Percentiles rank a stretch among this genome's conserved stretches.
phyloP scores from a whole-genome alignment of 2,329 filamentous ascomycete genomes.

The Fulvia fulva region DNA sequence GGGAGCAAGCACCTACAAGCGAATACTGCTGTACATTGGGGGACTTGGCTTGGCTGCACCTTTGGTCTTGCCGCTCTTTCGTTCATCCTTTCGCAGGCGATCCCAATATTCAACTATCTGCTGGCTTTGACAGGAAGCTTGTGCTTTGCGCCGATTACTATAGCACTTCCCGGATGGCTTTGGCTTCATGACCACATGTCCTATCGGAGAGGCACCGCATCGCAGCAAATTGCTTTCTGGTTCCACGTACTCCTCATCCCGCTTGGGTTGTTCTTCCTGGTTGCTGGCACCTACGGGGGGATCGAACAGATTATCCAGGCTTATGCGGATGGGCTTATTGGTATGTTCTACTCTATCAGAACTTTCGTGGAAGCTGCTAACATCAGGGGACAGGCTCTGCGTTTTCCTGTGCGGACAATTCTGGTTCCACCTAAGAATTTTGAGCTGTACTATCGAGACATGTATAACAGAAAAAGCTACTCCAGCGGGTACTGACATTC shows the following conservation, averaged over 20 bases:
- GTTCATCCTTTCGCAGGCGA: conserved; percentile 51
- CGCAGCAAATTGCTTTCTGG: conserved; percentile 37
- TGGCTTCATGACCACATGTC: conserved; percentile 50
- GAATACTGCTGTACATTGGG: conserved; percentile 52
- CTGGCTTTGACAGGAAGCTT: conserved; percentile 48
- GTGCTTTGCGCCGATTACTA: conserved; percentile 50
- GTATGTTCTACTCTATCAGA: conserved; percentile 14
- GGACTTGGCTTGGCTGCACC: conserved; percentile 49
- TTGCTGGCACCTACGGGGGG: conserved; percentile 50
- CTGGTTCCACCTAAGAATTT: conserved; percentile 18
- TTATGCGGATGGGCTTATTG: conserved; percentile 47
- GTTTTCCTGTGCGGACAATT: conserved; percentile 50
- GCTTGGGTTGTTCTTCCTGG: conserved; percentile 46
- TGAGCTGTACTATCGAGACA: background rate
- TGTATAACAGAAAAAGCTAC: no score
- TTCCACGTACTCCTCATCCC: conserved; percentile 43
- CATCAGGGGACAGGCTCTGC: conserved; percentile 30
- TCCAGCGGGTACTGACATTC: no score
- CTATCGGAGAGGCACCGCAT: conserved; percentile 37
- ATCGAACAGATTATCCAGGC: conserved; percentile 51
- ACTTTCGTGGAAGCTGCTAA: background rate
- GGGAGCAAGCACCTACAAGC: conserved; percentile 49
- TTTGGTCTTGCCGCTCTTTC: conserved; percentile 41
- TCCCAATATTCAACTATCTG: conserved; percentile 54
- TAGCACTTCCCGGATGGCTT: conserved; percentile 47